phyloP scores from a whole-genome alignment of 805 yeast genomes.

The Candida germanica region DNA sequence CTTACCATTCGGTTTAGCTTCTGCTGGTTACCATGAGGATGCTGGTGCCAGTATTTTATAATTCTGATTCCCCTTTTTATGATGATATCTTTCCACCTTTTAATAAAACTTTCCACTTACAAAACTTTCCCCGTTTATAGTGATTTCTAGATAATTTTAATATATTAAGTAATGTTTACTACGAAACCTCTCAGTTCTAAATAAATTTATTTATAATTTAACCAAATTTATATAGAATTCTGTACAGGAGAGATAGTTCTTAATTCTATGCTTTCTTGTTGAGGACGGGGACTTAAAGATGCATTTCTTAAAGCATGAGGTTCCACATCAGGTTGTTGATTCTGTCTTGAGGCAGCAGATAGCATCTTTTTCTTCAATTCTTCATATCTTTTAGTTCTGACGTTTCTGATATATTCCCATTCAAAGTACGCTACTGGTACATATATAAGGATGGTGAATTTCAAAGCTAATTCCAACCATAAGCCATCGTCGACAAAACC shows the following conservation, averaged over 20 bases:
- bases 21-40: constrained; percentile 5
- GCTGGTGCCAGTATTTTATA: constrained; percentile 8
- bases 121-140: not conserved
- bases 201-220: too few species aligned
- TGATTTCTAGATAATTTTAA: not conserved
- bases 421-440: constrained; percentile 35
- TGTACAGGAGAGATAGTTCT: constrained; percentile 6
- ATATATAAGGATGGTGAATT: constrained; percentile 27
- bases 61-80: not conserved
- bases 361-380: constrained; percentile 10
- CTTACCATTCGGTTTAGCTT: constrained; percentile 4
- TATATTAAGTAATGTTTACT: not conserved
- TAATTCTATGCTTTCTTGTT: constrained; percentile 10
- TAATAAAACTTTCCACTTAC: not conserved
- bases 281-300: constrained; percentile 9
- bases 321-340: not conserved
- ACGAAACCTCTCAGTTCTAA: too few species aligned
- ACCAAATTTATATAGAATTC: not conserved
- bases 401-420: constrained; percentile 27
- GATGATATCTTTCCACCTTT: not conserved
- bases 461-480: constrained; percentile 24
- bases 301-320: constrained; percentile 1
- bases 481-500: constrained; percentile 24
- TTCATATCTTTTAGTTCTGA: constrained; percentile 9
- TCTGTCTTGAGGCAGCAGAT: not conserved